These are phyloP conservation scores for Lodderomyces metapsilosis DNA, from an alignment of 1,139 yeast species.

Conservation along the genomic window DNA sequence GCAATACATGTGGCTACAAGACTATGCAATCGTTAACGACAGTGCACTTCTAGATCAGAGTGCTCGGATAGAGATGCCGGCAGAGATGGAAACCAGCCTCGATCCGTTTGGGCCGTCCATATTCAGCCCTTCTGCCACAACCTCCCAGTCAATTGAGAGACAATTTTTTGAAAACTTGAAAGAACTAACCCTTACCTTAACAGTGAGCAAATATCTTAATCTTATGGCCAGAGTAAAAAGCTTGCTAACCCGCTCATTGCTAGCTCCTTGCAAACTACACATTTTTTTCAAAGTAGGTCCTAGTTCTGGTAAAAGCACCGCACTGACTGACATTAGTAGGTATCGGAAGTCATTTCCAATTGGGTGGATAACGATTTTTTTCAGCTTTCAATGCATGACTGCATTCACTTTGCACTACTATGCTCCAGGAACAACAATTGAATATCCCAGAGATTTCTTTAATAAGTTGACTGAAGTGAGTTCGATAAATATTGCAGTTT, in stretches of 20 bases:
- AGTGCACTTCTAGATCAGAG: no score
- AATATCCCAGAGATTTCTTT: neutral
- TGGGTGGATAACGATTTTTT: neutral
- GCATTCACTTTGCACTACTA: neutral
- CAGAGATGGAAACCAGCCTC: no score
- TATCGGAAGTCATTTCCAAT: neutral
- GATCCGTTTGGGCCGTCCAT: no score
- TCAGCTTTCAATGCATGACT: neutral
- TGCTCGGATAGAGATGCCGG: no score
- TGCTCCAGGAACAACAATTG: neutral
- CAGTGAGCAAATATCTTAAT: neutral
- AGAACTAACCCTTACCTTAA: neutral
- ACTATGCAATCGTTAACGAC: no score
- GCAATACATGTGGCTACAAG: no score
- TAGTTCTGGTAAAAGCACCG: neutral
- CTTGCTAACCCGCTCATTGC: neutral
- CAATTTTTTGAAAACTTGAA: neutral
- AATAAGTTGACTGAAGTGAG: neutral
- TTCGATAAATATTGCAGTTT: neutral
- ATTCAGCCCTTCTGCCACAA: no score
- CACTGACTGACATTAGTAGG: neutral
- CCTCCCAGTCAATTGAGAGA: no score
- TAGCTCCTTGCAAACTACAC: neutral
- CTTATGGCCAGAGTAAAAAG: neutral
- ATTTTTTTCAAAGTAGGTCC: neutral